Conservation (phyloP, 208 protist species). For the Trypanosoma lewisi region DNA sequence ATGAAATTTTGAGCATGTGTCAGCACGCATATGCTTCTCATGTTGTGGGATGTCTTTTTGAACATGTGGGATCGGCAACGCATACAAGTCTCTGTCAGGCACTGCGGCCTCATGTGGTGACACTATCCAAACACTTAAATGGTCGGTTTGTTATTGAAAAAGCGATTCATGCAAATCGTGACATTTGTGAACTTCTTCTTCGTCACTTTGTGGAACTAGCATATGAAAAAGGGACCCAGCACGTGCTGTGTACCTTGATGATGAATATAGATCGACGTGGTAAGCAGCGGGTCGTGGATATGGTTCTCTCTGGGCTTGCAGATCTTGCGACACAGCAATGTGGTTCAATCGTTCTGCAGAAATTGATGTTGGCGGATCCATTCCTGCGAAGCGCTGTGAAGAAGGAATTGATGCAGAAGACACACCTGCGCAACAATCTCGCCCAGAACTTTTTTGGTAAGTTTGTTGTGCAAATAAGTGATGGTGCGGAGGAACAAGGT, state of each 20-base stretch:
- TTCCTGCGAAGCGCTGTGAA: slow-evolving; percentile 44
- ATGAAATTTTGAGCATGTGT: slow-evolving; percentile 67
- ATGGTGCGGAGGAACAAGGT: neutral
- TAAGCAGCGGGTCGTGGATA: slow-evolving; percentile 50
- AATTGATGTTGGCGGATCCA: slow-evolving; percentile 70
- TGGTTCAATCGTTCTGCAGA: slow-evolving; percentile 79
- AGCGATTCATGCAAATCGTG: slow-evolving; percentile 64
- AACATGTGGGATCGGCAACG: slow-evolving; percentile 62
- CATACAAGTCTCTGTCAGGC: slow-evolving; percentile 68
- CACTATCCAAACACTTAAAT: slow-evolving; percentile 73
- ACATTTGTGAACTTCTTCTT: slow-evolving; percentile 75
- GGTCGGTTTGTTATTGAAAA: slow-evolving; percentile 88
- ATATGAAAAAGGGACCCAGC: slow-evolving; percentile 74
- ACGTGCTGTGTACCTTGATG: slow-evolving; percentile 71
- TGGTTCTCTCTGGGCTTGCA: slow-evolving; percentile 46
- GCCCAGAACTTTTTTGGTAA: slow-evolving; percentile 85
- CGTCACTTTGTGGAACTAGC: slow-evolving; percentile 65
- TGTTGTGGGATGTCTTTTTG: slow-evolving; percentile 73
- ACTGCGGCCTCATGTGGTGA: slow-evolving; percentile 51
- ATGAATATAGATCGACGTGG: slow-evolving; percentile 65
- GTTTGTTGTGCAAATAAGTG: slow-evolving; percentile 81
- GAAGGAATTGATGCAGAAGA: slow-evolving; percentile 38
- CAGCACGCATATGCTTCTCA: slow-evolving; percentile 69
- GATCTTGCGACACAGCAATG: slow-evolving; percentile 59
- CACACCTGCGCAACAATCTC: slow-evolving; percentile 52